phyloP scores from a whole-genome alignment of 768 basidiomycete species.

The Xerocomellus intermedius region DNA sequence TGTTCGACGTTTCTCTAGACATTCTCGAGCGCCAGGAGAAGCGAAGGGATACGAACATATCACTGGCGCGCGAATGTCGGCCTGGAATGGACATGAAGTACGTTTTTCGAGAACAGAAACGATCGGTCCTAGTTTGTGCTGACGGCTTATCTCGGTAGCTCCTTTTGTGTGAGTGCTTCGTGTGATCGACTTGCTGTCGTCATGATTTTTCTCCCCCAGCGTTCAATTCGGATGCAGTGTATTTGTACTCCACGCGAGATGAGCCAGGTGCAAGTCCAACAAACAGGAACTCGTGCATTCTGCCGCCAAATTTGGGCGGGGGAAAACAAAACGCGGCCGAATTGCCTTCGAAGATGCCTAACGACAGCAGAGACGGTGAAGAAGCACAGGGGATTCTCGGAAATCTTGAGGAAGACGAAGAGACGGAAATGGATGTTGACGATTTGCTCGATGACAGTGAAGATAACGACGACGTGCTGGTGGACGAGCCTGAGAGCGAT shows the following conservation, averaged over 20 bases:
- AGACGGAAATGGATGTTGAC: conserved; percentile 28
- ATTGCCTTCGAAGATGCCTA: neutral
- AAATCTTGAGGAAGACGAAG: conserved; percentile 19
- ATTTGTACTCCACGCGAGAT: conserved; percentile 72
- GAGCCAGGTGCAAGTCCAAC: conserved; percentile 39
- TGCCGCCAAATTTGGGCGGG: conserved; percentile 28
- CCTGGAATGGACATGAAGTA: conserved; percentile 75
- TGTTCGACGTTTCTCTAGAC: conserved; percentile 74
- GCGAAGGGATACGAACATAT: conserved; percentile 54
- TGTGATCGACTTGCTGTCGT: conserved; percentile 1
- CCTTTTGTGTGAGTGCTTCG: conserved; percentile 52
- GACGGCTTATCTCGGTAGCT: conserved; percentile 41
- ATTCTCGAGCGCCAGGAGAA: conserved; percentile 35
- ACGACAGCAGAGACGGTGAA: neutral
- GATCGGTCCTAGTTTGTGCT: conserved; percentile 1
- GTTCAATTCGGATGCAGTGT: conserved; percentile 69
- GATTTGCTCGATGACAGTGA: conserved; percentile 31
- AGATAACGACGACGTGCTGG: conserved; percentile 21
- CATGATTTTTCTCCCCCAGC: conserved; percentile 50
- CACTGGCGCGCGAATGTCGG: conserved; percentile 72
- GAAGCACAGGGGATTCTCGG: neutral
- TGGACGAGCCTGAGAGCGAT: conserved; percentile 32
- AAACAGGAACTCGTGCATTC: conserved; percentile 23
- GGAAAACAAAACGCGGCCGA: neutral
- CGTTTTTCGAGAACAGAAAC: conserved; percentile 4